phyloP scores from a whole-genome alignment of 2,329 filamentous ascomycete genomes.

The Ophiostoma piceae region DNA sequence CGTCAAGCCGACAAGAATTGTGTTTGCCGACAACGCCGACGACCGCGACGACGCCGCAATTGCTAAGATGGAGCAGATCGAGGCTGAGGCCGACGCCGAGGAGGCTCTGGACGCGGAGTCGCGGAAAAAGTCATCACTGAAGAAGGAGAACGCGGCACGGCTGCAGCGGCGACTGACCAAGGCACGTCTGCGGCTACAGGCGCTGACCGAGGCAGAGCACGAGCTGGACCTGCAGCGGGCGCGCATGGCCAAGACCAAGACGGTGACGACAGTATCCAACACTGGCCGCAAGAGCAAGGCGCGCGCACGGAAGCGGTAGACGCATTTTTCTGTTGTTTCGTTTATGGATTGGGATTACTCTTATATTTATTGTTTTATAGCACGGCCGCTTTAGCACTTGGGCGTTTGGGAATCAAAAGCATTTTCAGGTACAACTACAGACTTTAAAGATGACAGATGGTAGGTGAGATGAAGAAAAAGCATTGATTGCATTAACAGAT shows the following conservation, averaged over 20 bases:
- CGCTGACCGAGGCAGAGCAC: constrained; percentile 46
- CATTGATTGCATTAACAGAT: not conserved
- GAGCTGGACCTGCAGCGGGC: constrained; percentile 55
- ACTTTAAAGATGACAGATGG: not conserved
- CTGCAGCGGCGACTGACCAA: constrained; percentile 46
- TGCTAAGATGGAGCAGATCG: constrained; percentile 31
- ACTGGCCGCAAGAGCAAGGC: constrained; percentile 59
- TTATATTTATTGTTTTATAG: not conserved
- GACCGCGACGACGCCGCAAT: constrained; percentile 37
- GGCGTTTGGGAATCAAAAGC: constrained; percentile 17
- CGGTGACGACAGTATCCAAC: constrained; percentile 54
- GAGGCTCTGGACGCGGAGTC: constrained; percentile 25
- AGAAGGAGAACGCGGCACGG: constrained; percentile 41
- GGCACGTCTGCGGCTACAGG: constrained; percentile 6
- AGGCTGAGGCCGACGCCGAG: constrained; percentile 33
- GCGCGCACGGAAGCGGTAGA: constrained; percentile 55
- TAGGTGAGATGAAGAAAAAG: not conserved
- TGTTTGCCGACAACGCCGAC: constrained; percentile 44
- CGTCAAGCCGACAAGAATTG: constrained; percentile 43
- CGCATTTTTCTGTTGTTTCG: not conserved
- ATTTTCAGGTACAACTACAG: not conserved
- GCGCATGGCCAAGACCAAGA: constrained; percentile 61
- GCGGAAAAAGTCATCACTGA: constrained; percentile 31
- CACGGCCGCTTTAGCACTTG: not conserved
- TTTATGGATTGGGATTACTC: not conserved